phyloP scores from a whole-genome alignment of 208 protist species.

The Wallacemonas sp. region DNA sequence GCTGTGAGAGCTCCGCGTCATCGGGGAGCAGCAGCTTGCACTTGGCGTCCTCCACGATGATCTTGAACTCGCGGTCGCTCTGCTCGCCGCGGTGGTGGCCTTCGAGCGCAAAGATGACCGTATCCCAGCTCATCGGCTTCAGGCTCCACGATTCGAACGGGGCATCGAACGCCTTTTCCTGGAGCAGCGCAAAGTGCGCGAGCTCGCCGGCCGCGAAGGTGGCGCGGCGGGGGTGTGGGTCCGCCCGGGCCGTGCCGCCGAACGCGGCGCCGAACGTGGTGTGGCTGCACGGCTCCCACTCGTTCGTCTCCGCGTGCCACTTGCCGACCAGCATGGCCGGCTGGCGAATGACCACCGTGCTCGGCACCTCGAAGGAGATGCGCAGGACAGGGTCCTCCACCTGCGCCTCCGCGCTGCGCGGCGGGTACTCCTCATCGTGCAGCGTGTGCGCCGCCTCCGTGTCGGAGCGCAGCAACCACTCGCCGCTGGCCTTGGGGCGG shows the following conservation, averaged over 20 bases:
- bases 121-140: conserved; percentile 65
- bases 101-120: conserved; percentile 78
- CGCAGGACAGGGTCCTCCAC: conserved; percentile 76
- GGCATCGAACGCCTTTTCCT: conserved; percentile 91
- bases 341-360: conserved; percentile 79
- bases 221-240: conserved; percentile 44
- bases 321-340: conserved; percentile 83
- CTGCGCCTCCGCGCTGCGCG: conserved; percentile 43
- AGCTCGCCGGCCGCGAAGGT: conserved; percentile 80
- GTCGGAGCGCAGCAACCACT: conserved; percentile 81
- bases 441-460: conserved; percentile 68
- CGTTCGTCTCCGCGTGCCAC: conserved; percentile 58
- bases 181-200: conserved; percentile 86
- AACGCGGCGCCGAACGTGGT: conserved; percentile 58
- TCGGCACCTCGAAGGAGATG: conserved; percentile 87
- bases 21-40: conserved; percentile 84
- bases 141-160: conserved; percentile 87
- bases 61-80: conserved; percentile 87
- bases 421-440: conserved; percentile 82
- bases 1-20: conserved; percentile 65
- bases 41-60: conserved; percentile 74
- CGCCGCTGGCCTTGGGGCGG: conserved; percentile 61
- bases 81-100: conserved; percentile 72
- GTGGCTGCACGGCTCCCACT: conserved; percentile 89
- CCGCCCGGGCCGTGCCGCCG: conserved; percentile 23